These are phyloP conservation scores for Puya raimondii DNA, from an alignment of 176 grass and related monocot species.

Conservation along the genomic window DNA sequence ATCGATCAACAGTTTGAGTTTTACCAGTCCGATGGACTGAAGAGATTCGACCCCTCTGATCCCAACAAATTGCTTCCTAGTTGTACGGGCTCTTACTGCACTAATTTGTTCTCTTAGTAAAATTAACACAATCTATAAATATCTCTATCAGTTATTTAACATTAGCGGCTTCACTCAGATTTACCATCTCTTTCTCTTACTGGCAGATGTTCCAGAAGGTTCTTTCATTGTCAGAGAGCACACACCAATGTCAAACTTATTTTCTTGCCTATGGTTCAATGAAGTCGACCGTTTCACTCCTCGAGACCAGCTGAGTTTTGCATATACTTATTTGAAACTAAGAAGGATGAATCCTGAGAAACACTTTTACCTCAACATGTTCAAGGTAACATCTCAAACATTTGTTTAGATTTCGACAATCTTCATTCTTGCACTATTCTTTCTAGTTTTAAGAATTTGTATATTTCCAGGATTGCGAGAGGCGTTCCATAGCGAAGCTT, in stretches of 20 bases:
- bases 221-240: slow-evolving; percentile 96
- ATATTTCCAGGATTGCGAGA: slow-evolving; percentile 73
- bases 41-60: slow-evolving; percentile 64
- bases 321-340: slow-evolving; percentile 98
- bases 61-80: slow-evolving; percentile 81
- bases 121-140: slow-evolving; percentile 11
- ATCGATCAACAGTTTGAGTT: slow-evolving; percentile 99
- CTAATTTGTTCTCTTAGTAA: slow-evolving; percentile 19
- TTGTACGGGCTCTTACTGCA: slow-evolving; percentile 45
- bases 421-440: slow-evolving; percentile 5
- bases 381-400: slow-evolving; percentile 44
- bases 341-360: slow-evolving; percentile 74
- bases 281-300: slow-evolving; percentile 95
- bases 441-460: background rate
- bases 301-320: slow-evolving; percentile 95
- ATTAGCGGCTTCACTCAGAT: background rate
- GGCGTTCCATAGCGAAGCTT: slow-evolving; percentile 85
- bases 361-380: slow-evolving; percentile 80
- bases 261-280: slow-evolving; percentile 96
- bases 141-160: background rate
- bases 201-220: slow-evolving; percentile 94
- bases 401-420: slow-evolving; percentile 7
- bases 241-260: slow-evolving; percentile 95
- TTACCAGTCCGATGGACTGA: slow-evolving; percentile 87
- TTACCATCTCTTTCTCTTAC: slow-evolving; percentile 6